Evolutionary conservation across 257 asterid genomes (phyloP).

Genomic region (Jasminum sambac): DNA sequence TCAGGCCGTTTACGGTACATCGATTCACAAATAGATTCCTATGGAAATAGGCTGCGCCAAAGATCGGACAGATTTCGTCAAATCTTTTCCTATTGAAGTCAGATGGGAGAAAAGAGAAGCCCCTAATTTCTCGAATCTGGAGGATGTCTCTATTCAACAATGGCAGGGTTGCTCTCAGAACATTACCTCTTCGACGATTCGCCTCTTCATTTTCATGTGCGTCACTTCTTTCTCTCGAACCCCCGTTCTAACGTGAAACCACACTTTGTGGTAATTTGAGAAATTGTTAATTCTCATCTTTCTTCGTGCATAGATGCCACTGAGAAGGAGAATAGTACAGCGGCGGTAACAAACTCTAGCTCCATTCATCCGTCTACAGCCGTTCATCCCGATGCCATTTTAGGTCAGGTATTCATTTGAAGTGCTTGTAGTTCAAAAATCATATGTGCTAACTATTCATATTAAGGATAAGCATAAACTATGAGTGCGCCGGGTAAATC

Average conservation of each 20-base stretch:
- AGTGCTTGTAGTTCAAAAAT: conserved; percentile 8
- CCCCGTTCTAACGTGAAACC: background rate
- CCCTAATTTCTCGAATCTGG: background rate
- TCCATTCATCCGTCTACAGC: conserved; percentile 66
- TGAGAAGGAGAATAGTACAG: conserved; percentile 34
- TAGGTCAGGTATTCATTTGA: conserved; percentile 60
- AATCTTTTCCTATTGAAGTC: too few species aligned
- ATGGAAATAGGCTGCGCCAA: too few species aligned
- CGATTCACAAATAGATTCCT: too few species aligned
- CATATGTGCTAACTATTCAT: background rate
- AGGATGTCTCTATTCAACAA: conserved; percentile 40
- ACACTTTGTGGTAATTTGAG: background rate
- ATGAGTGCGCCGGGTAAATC: background rate
- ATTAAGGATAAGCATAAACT: background rate
- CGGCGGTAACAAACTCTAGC: conserved; percentile 25
- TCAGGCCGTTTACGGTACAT: too few species aligned
- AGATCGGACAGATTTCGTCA: too few species aligned
- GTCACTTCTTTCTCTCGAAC: background rate
- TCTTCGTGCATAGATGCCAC: conserved; percentile 41
- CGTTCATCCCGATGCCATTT: conserved; percentile 64
- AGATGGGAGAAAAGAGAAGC: background rate
- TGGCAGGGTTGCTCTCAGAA: conserved; percentile 41
- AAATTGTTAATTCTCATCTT: background rate
- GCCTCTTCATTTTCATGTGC: conserved; percentile 50
- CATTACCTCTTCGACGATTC: conserved; percentile 34